phyloP scores from a whole-genome alignment of 2,329 filamentous ascomycete genomes.

The Stenocarpella maydis region DNA sequence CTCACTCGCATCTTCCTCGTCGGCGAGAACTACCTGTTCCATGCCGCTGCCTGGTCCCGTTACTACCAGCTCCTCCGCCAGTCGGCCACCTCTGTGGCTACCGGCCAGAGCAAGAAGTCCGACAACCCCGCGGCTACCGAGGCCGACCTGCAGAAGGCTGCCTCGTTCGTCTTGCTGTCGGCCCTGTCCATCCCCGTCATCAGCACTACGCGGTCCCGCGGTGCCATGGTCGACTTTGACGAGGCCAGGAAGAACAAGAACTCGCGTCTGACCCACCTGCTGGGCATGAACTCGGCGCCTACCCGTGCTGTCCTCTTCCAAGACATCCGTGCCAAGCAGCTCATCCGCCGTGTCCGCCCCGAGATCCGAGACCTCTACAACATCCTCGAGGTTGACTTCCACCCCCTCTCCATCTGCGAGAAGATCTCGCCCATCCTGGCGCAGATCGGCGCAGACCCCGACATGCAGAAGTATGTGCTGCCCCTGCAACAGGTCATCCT shows the following conservation, averaged over 20 bases:
- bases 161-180: slow-evolving; percentile 93
- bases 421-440: slow-evolving; percentile 97
- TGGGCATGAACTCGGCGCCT: slow-evolving; percentile 90
- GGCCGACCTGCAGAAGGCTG: slow-evolving; percentile 89
- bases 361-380: slow-evolving; percentile 98
- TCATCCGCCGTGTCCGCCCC: slow-evolving; percentile 89
- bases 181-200: slow-evolving; percentile 99
- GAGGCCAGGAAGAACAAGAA: slow-evolving; percentile 99
- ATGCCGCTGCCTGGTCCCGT: slow-evolving; percentile 95
- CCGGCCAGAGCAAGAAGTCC: slow-evolving; percentile 88
- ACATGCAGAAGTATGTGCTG: slow-evolving; percentile 96
- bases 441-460: slow-evolving; percentile 90
- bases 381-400: slow-evolving; percentile 98
- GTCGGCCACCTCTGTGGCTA: slow-evolving; percentile 82
- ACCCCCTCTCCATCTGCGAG: slow-evolving; percentile 97
- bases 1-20: slow-evolving; percentile 98
- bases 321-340: slow-evolving; percentile 92
- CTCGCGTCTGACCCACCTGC: slow-evolving; percentile 91
- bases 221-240: slow-evolving; percentile 95
- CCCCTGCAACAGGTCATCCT: slow-evolving; percentile 98
- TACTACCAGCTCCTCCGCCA: slow-evolving; percentile 97
- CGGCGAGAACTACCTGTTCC: slow-evolving; percentile 99
- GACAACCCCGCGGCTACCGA: slow-evolving; percentile 93
- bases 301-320: slow-evolving; percentile 93
- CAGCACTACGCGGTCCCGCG: slow-evolving; percentile 94